Conservation (phyloP, 1,139 yeast genomes). For the Dujonia santamariae region DNA sequence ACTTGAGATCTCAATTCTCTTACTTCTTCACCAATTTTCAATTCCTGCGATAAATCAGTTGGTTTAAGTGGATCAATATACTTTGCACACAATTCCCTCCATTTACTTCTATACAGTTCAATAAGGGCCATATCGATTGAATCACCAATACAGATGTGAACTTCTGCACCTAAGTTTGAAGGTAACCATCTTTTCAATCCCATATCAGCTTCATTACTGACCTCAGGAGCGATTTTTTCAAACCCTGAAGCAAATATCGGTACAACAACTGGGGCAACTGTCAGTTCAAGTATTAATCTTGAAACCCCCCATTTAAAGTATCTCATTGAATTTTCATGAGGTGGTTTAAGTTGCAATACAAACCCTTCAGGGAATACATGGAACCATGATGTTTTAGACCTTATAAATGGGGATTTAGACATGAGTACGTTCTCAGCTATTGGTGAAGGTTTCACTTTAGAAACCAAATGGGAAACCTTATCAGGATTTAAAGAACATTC, state of each 20-base stretch:
- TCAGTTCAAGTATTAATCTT: slow-evolving; percentile 75
- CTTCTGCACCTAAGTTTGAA: slow-evolving; percentile 61
- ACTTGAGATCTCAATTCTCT: slow-evolving; percentile 61
- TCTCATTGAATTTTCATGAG: slow-evolving; percentile 80
- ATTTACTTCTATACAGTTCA: slow-evolving; percentile 56
- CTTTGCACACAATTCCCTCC: slow-evolving; percentile 62
- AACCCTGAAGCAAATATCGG: slow-evolving; percentile 88
- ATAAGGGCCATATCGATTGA: slow-evolving; percentile 64
- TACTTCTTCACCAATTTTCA: slow-evolving; percentile 64
- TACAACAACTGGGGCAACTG: slow-evolving; percentile 81
- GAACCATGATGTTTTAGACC: slow-evolving; percentile 78
- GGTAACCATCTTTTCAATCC: slow-evolving; percentile 60
- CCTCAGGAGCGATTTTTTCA: slow-evolving; percentile 83
- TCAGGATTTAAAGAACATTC: slow-evolving; percentile 19
- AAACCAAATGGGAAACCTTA: slow-evolving; percentile 1
- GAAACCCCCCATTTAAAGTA: slow-evolving; percentile 97
- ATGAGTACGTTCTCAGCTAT: slow-evolving; percentile 31
- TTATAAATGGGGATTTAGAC: slow-evolving; percentile 45
- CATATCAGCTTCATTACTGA: slow-evolving; percentile 43
- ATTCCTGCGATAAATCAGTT: slow-evolving; percentile 56
- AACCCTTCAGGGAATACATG: slow-evolving; percentile 96
- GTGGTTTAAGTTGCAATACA: slow-evolving; percentile 81
- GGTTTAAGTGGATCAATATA: slow-evolving; percentile 50
- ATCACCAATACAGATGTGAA: slow-evolving; percentile 71
- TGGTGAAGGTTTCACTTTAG: slow-evolving; percentile 22